Base-by-base conservation (phyloP, 192 early-diverging fungal genomes). In the Linnemannia schmuckeri region DNA sequence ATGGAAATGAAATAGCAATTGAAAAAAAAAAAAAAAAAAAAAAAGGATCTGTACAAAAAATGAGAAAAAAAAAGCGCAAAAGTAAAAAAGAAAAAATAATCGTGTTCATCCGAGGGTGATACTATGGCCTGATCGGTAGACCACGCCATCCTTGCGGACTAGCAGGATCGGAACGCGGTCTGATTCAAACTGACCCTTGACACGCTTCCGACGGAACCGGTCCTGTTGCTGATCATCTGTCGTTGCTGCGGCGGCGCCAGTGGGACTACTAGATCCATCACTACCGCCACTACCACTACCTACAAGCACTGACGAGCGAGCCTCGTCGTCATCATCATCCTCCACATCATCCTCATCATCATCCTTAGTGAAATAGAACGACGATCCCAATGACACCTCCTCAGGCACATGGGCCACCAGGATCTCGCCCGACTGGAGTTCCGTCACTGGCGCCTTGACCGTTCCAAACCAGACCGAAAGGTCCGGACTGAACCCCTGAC, bases 401-500 rank as follows among this genome's bases (percentile, higher is more conserved):
- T 88, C 85, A 13, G 92, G 91, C 35, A 93, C 78, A 38, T 83
- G 81, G 27, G 88, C 90, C 4, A 90, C 76, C 13, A 92, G 30
- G 20, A 82, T 75, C 70, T 93, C 92, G 15, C 89, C 80, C 15
- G 88, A 91, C 33, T 89, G 82, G 73, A 88, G 90, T 33, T 93
- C 92, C 0, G 84, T 88, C 47, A 87, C 80, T 4, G 90, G 83
- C 8, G 90, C 89, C 74, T 92, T 91, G 61, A 91, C 82, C 70
- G 94, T 93, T 44, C 93, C 95, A 82, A 96, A 96, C 90, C 92
- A 91, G 33, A 96, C 93, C 6, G 90, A 92, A 81, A 96, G 86
- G 76, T 95, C 94, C 1, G 93, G 91, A 0, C 92, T 82, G 75
- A 95, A 95, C 57, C 94, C 94, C n/a, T 94, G 89, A 9, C 95